Evolutionary conservation across 2,329 filamentous ascomycete species (phyloP).

Genomic region (Penicillium sp.): DNA sequence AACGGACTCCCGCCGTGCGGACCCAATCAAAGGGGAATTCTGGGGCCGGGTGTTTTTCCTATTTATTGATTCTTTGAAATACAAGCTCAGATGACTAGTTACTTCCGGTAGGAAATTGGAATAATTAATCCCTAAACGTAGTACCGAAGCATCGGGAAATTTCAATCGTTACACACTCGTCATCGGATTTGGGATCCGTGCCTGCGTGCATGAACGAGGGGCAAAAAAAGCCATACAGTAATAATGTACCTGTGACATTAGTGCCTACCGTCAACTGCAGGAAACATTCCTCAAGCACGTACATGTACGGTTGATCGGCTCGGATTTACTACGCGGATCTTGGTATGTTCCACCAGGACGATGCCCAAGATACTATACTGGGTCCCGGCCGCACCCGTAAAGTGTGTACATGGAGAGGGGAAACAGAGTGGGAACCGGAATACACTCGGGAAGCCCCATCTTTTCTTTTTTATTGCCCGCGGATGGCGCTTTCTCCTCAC

Average conservation of each 20-base stretch:
- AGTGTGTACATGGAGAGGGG: background rate
- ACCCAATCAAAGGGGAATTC: conserved; percentile 5
- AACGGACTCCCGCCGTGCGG: conserved; percentile 13
- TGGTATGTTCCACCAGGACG: conserved; percentile 9
- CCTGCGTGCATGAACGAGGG: conserved; percentile 24
- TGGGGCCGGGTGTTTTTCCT: background rate
- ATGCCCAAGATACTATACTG: background rate
- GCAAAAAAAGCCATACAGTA: conserved; percentile 7
- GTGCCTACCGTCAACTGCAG: background rate
- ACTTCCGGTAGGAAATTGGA: no score
- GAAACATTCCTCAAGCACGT: conserved; percentile 14
- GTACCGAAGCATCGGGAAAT: conserved; percentile 7
- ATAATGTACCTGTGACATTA: background rate
- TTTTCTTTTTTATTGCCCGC: background rate
- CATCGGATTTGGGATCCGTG: conserved; percentile 8
- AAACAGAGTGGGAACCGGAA: background rate
- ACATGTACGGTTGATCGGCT: conserved; percentile 11
- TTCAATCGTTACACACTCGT: conserved; percentile 5
- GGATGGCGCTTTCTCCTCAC: conserved; percentile 1
- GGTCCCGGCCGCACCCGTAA: conserved; percentile 21
- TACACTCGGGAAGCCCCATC: conserved; percentile 22
- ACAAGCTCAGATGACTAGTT: no score
- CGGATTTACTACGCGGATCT: background rate
- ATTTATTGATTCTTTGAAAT: background rate
- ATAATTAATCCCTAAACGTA: background rate